Base-by-base conservation (phyloP, 2,329 filamentous ascomycete species). In the Neopestalotiopsis rosae region DNA sequence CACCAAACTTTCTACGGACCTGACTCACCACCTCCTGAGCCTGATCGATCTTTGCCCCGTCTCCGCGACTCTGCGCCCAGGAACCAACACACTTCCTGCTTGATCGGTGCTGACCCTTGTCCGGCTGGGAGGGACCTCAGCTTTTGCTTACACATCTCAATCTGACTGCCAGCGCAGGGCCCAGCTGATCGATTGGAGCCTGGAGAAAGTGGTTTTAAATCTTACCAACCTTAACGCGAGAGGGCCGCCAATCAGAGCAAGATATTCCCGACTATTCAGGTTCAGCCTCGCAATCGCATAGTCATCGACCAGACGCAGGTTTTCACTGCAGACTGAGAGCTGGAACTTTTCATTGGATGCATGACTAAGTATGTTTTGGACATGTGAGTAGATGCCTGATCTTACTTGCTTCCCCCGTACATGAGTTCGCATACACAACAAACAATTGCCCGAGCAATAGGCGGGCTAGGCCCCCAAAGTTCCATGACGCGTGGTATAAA, bases 351-450 rank as follows among this genome's bases (percentile, higher is more conserved):
- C 2, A 52, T 52, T 52, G 45, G 45, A n/a, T 20, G 34, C 34
- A 20, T n/a, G 45, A 52, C 14, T n/a, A 20, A 52, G 17, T 12
- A 52, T 52, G 45, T n/a, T 52, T 52, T 52, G 45, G 45, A 52
- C 45, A 52, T 52, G 45, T 52, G 45, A 52, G 45, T 52, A n/a
- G 45, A 52, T 52, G 45, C 45, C 45, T 52, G 45, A 52, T 52
- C 45, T 52, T 52, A 52, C 45, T 20, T 52, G 45, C 45, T 24
- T 52, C 45, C 20, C 45, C 34, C 34, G 34, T 38, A 38, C 34
- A 20, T 17, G 17, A 52, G 17, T 52, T 10, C n/a, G 45, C n/a
- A n/a, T 17, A 24, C 45, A n/a, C n/a, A n/a, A 7, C 17, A 4
- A 2, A 24, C 45, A 52, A 24, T 20, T 24, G 45, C n/a, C 17